phyloP scores from a whole-genome alignment of 345 rosid species.

The Balakata baccata region DNA sequence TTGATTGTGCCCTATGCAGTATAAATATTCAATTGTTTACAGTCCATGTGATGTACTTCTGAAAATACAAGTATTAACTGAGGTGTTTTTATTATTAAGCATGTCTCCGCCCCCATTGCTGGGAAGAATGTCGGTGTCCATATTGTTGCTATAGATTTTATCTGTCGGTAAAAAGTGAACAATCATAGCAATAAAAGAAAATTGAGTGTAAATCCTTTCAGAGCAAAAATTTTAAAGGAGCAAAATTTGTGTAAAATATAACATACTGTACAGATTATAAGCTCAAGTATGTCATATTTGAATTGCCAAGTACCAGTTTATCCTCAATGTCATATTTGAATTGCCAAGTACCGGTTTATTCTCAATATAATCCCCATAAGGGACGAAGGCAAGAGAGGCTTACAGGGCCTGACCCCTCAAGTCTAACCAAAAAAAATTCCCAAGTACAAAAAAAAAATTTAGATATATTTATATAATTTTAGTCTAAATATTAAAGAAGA shows the following conservation, averaged over 20 bases:
- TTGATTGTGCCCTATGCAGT: background rate
- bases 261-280: slow-evolving; percentile 34
- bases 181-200: background rate
- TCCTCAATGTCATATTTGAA: slow-evolving; percentile 77
- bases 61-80: background rate
- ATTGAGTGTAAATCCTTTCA: background rate
- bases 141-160: background rate
- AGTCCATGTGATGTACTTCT: background rate
- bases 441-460: too few species aligned
- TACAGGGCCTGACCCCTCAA: too few species aligned
- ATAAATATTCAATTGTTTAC: background rate
- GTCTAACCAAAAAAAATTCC: too few species aligned
- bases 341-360: too few species aligned
- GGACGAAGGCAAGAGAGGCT: too few species aligned
- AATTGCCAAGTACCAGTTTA: slow-evolving; percentile 56
- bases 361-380: too few species aligned
- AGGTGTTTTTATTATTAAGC: background rate
- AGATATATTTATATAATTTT: too few species aligned
- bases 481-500: too few species aligned
- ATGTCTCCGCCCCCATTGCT: too few species aligned
- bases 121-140: too few species aligned
- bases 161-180: background rate
- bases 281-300: slow-evolving; percentile 20
- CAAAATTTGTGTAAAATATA: background rate
- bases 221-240: slow-evolving; percentile 22